Evolutionary conservation across 495 filamentous ascomycete genomes (phyloP).

Genomic region (Rostrohypoxylon terebratum): DNA sequence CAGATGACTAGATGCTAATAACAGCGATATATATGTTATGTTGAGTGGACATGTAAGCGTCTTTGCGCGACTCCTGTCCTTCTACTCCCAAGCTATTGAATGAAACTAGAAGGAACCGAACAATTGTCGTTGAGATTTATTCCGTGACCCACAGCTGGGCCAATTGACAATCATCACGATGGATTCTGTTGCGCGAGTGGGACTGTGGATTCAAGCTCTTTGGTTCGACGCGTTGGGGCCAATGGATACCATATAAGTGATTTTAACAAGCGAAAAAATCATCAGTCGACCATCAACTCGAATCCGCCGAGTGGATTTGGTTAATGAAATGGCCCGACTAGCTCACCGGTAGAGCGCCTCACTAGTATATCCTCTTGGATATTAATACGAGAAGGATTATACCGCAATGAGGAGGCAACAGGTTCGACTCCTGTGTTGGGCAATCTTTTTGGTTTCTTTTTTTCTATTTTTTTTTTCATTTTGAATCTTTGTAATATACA

Average conservation of each 20-base stretch:
- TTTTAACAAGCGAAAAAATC: background rate
- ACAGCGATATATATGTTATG: too few relatives aligned
- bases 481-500: too few relatives aligned
- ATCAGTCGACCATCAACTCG: background rate
- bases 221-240: background rate
- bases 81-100: too few relatives aligned
- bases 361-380: slow-evolving; percentile 21
- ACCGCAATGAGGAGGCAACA: slow-evolving; percentile 35
- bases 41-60: too few relatives aligned
- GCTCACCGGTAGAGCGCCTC: slow-evolving; percentile 37
- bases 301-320: background rate
- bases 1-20: too few relatives aligned
- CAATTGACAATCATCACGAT: background rate
- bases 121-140: background rate
- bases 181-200: background rate
- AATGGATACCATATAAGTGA: background rate
- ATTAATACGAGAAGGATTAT: background rate
- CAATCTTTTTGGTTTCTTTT: slow-evolving; percentile 8
- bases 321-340: slow-evolving; percentile 29
- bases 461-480: background rate
- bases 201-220: background rate
- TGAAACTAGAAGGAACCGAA: too few relatives aligned
- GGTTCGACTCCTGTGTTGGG: slow-evolving; percentile 40
- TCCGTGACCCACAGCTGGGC: background rate
- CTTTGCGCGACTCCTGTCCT: too few relatives aligned